Evolutionary conservation across 371 early-diverging fungal species (phyloP).

Genomic region (Chytridiales sp.): DNA sequence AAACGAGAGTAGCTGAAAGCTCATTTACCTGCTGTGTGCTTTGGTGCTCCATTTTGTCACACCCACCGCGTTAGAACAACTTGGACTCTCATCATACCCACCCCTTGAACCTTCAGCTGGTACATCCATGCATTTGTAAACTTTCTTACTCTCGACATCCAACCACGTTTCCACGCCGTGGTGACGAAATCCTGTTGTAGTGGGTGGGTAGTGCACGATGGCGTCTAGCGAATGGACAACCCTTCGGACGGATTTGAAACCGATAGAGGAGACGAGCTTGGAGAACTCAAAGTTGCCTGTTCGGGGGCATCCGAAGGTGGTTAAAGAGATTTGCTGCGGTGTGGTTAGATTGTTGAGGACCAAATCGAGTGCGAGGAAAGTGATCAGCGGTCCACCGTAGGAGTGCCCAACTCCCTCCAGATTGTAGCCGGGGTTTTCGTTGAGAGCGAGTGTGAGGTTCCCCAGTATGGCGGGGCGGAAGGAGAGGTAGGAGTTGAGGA

Average conservation of each 20-base stretch:
- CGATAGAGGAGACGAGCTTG: not conserved
- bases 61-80: not conserved
- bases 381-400: not conserved
- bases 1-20: too few relatives aligned
- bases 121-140: not conserved
- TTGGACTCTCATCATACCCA: constrained; percentile 3
- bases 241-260: not conserved
- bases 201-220: not conserved
- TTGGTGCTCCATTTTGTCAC: not conserved
- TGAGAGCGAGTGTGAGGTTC: not conserved
- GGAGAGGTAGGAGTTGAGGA: constrained; percentile 1
- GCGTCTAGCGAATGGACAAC: not conserved
- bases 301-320: constrained; percentile 2
- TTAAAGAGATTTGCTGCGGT: not conserved
- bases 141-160: constrained; percentile 1
- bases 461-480: not conserved
- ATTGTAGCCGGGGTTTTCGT: not conserved
- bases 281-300: not conserved
- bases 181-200: not conserved
- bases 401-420: constrained; percentile 3
- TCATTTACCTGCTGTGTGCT: too few relatives aligned
- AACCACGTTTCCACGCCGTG: not conserved
- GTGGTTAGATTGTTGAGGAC: not conserved
- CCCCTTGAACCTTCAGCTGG: too few relatives aligned
- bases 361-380: not conserved